Conservation (phyloP, 225 moss, liverwort and hornwort genomes). For the Climacium dendroides region DNA sequence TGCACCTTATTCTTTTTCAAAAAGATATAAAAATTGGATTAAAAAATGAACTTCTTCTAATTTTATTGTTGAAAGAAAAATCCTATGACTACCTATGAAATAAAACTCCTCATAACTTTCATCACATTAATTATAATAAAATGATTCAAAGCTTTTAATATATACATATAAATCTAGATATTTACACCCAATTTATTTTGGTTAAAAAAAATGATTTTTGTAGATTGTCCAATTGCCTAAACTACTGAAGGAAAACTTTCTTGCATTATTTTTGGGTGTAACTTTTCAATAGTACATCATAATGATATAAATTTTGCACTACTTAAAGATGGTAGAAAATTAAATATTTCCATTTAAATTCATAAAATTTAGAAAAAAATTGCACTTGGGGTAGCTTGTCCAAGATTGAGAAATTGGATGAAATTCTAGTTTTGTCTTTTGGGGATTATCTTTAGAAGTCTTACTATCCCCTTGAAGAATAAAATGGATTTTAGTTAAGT, state of each 20-base stretch:
- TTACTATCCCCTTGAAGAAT: too few species aligned
- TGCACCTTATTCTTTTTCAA: too few species aligned
- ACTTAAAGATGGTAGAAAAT: neutral
- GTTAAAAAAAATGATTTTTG: too few species aligned
- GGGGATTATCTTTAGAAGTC: too few species aligned
- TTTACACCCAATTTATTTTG: neutral
- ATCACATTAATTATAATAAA: neutral
- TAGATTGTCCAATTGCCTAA: fast-evolving
- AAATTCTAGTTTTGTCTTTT: neutral
- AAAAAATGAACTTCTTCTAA: too few species aligned
- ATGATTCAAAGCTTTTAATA: neutral
- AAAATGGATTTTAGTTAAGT: too few species aligned
- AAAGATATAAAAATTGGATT: too few species aligned
- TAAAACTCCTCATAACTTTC: neutral
- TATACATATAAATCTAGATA: neutral
- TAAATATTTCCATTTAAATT: neutral
- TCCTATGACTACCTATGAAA: fast-evolving
- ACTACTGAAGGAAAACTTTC: too few species aligned
- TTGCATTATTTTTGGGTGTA: too few species aligned
- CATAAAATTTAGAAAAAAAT: neutral
- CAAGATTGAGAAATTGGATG: neutral
- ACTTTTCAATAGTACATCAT: neutral
- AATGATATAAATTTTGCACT: neutral
- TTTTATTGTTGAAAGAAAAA: too few species aligned
- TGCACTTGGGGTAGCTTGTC: fast-evolving